Evolutionary conservation across 768 basidiomycete species (phyloP), one percentile per base, ranked within the genome.

Genomic region (Chalciporus piperatus): DNA sequence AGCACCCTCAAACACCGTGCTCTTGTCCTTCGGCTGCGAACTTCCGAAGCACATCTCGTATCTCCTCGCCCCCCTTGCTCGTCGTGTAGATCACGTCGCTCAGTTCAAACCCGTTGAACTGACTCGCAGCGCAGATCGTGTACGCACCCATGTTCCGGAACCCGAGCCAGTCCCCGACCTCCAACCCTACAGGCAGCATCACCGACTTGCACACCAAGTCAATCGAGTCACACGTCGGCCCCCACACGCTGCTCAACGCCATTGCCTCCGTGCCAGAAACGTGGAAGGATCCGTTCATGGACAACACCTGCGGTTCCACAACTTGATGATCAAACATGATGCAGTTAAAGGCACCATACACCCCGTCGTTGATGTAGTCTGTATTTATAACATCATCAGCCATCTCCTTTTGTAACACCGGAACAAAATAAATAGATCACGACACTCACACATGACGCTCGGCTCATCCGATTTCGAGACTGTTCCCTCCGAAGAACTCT

Each of bases 301-400:
- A 86, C 45, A 91, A 74, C 42, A 90, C 87, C 60, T 82, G 82
- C 22, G 97, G 97, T 62, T 89, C 83, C n/a, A 87, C 87, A 51
- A 79, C 77, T 66, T 96, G 94, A 72, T 99, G 97, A 72, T 98
- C 97, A 72, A 98, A 98, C 65, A 98, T 77, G 72, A 94, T 94
- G 74, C 91, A 94, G 76, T 95, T 94, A 77, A 95, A 94, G 19
- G 92, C 84, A 45, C 96, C 94, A 70, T 99, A 99, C 37, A 99
- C 93, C 40, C 97, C 97, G 69, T 98, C 96, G 74, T 98, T 98
- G 81, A 98, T 93, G 76, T 98, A 98, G 76, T 98, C 94, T 97
- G 69, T 30, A 32, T 49, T 40, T 43, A 44, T 37, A 41, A 45
- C 48, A 30, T 2, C 49, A 27, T 51, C 32, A 58, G 45, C 12